Evolutionary conservation across 768 basidiomycete species (phyloP).

Genomic region (Lepiota venenata): DNA sequence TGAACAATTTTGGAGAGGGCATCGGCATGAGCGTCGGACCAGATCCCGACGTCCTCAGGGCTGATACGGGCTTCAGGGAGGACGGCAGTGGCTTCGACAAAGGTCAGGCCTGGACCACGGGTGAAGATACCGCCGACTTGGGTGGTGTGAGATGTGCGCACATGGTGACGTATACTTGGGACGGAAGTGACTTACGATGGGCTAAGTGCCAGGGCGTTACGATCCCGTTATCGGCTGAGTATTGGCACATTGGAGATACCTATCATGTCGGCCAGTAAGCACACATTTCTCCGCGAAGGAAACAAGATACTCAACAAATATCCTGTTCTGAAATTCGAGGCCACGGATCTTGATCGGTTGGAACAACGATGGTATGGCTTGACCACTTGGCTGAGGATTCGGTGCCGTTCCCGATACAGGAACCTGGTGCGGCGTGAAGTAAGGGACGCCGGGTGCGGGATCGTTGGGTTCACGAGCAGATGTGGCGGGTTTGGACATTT

Average conservation of each 20-base stretch:
- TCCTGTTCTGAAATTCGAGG: constrained; percentile 50
- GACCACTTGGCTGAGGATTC: constrained; percentile 36
- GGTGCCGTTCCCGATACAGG: constrained; percentile 42
- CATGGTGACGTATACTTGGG: constrained; percentile 18
- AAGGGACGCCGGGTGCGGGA: constrained; percentile 38
- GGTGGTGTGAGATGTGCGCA: background rate
- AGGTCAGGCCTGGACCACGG: constrained; percentile 52
- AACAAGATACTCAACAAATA: constrained; percentile 37
- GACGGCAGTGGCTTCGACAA: constrained; percentile 69
- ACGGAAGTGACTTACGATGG: constrained; percentile 46
- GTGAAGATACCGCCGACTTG: constrained; percentile 51
- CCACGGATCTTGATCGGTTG: constrained; percentile 53
- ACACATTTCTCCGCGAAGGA: background rate
- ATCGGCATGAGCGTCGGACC: constrained; percentile 55
- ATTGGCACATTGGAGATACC: constrained; percentile 60
- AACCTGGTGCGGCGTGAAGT: constrained; percentile 44
- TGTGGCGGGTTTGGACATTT: background rate
- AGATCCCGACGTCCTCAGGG: constrained; percentile 61
- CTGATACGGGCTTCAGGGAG: constrained; percentile 60
- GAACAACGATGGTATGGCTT: constrained; percentile 37
- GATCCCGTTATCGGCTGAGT: constrained; percentile 52
- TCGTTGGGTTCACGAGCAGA: constrained; percentile 23
- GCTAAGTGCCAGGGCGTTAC: constrained; percentile 55
- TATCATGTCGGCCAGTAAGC: constrained; percentile 11
- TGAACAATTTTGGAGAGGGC: constrained; percentile 47